Evolutionary conservation across 768 basidiomycete genomes (phyloP).

Genomic region (Cystofilobasidium bisporidii): DNA sequence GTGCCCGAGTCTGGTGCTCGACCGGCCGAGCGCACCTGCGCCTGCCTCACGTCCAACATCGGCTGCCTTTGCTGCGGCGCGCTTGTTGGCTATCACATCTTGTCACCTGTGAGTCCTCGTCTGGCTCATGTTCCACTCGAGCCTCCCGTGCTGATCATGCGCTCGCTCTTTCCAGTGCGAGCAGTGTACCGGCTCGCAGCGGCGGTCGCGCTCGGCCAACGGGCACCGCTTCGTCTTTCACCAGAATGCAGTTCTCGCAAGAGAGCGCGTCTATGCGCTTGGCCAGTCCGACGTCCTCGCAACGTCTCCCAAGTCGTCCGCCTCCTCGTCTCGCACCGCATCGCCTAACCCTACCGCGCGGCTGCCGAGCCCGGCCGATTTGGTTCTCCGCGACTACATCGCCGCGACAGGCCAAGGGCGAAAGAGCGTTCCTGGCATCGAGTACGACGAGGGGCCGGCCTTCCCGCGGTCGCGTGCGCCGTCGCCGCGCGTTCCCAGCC

Average conservation of each 20-base stretch:
- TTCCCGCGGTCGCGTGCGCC: not conserved
- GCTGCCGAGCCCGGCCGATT: not conserved
- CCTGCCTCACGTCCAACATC: slow-evolving; percentile 72
- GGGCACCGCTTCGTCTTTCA: slow-evolving; percentile 60
- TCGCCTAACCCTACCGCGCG: not conserved
- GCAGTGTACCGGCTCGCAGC: slow-evolving; percentile 63
- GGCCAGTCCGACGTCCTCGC: slow-evolving; percentile 1
- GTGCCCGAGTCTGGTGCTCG: too few species aligned
- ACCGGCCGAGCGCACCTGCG: slow-evolving; percentile 61
- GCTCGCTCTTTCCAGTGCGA: too few species aligned
- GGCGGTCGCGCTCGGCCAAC: slow-evolving; percentile 18
- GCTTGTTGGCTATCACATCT: slow-evolving; percentile 50
- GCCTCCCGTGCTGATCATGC: too few species aligned
- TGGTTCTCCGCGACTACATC: not conserved
- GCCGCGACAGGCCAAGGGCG: not conserved
- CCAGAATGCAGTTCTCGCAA: slow-evolving; percentile 55
- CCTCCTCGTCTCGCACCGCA: not conserved
- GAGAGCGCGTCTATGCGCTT: slow-evolving; percentile 56
- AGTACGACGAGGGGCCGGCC: not conserved
- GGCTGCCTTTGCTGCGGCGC: slow-evolving; percentile 70
- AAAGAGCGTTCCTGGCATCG: not conserved
- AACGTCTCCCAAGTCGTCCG: not conserved
- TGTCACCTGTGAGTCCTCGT: slow-evolving; percentile 10
- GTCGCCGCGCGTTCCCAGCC: not conserved
- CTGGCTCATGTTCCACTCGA: too few species aligned